Conservation (phyloP, 2,329 filamentous ascomycete genomes). For the Arthrocladium fulminans region DNA sequence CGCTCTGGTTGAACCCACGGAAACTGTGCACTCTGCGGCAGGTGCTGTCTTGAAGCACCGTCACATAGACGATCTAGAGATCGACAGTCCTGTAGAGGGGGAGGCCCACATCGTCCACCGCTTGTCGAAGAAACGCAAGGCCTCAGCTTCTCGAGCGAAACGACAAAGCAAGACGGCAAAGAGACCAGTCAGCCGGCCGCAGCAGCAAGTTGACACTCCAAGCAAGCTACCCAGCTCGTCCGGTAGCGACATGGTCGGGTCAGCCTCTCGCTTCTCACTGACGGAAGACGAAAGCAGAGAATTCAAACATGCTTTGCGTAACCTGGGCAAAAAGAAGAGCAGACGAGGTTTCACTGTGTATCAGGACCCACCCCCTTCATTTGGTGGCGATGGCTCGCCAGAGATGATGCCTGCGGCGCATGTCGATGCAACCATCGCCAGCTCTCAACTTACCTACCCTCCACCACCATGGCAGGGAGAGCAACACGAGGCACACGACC, state of each 20-base stretch:
- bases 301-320: slow-evolving; percentile 27
- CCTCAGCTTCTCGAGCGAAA: slow-evolving; percentile 27
- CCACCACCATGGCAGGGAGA: slow-evolving; percentile 7
- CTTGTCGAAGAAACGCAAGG: slow-evolving; percentile 24
- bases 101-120: slow-evolving; percentile 31
- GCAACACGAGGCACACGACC: slow-evolving; percentile 1
- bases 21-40: slow-evolving; percentile 39
- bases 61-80: slow-evolving; percentile 40
- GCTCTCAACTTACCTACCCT: slow-evolving; percentile 8
- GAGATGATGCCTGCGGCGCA: slow-evolving; percentile 8
- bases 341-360: slow-evolving; percentile 30
- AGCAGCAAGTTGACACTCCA: slow-evolving; percentile 11
- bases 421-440: slow-evolving; percentile 8
- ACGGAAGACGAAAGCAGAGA: slow-evolving; percentile 27
- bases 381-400: slow-evolving; percentile 8
- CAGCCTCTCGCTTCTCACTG: slow-evolving; percentile 20
- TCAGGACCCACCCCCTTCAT: slow-evolving; percentile 26
- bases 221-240: slow-evolving; percentile 19
- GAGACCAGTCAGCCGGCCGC: slow-evolving; percentile 8
- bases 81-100: slow-evolving; percentile 39
- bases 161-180: slow-evolving; percentile 11
- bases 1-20: slow-evolving; percentile 36
- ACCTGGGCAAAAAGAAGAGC: slow-evolving; percentile 24
- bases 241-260: slow-evolving; percentile 15
- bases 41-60: slow-evolving; percentile 36